These are phyloP conservation scores for Botryococcus braunii DNA, from an alignment of 163 green algal species.

Conservation along the genomic window DNA sequence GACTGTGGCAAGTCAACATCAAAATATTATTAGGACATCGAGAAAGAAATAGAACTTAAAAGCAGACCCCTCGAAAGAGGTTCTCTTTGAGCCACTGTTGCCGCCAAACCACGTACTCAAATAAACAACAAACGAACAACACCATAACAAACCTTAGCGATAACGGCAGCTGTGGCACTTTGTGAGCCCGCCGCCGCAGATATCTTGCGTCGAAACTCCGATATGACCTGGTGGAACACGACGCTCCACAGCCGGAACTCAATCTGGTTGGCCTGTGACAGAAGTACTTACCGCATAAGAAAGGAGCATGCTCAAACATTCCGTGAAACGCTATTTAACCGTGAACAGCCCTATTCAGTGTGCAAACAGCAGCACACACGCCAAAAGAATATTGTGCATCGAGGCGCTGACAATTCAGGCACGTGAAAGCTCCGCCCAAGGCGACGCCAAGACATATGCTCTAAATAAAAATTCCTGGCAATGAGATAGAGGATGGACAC, in stretches of 20 bases:
- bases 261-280: constrained; percentile 21
- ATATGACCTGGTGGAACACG: constrained; percentile 61
- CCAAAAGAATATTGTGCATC: background rate
- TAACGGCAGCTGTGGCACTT: constrained; percentile 1
- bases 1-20: background rate
- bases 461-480: background rate
- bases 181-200: constrained; percentile 11
- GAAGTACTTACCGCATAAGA: too few relatives aligned
- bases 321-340: background rate
- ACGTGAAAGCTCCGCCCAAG: background rate
- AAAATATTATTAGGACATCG: background rate
- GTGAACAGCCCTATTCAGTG: background rate
- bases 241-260: constrained; percentile 53
- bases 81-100: constrained; percentile 3
- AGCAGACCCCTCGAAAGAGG: background rate
- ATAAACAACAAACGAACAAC: background rate
- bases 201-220: constrained; percentile 57
- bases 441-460: background rate
- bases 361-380: background rate
- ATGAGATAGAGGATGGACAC: background rate
- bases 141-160: background rate
- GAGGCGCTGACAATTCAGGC: background rate
- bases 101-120: constrained; percentile 1
- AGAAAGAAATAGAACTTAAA: background rate
- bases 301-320: too few relatives aligned